Evolutionary conservation across 768 basidiomycete species (phyloP), one percentile per base, ranked within the genome.

Genomic region (Lactifluus echinatus): DNA sequence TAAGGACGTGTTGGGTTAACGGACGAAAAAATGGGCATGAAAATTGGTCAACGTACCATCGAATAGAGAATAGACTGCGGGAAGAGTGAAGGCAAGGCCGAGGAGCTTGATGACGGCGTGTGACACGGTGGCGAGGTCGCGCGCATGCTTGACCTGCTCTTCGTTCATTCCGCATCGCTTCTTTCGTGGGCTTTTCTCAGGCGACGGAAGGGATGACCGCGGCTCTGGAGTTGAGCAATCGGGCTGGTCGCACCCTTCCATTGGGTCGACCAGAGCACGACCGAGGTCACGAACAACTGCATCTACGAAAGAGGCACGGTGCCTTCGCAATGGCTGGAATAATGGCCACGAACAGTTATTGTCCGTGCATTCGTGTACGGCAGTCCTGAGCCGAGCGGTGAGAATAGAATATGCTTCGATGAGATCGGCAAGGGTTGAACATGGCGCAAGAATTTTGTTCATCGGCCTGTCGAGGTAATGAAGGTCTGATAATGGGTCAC

Each of bases 351-450:
- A 82, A 60, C 79, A 75, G 67, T 83, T 79, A 2, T 72, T 74
- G 59, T 87, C 79, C 0, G 78, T 76, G 49, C 72, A 69, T 12
- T 66, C 72, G 2, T 62, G 26, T n/a, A 76, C 66, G 26, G 67
- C 71, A 0, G 77, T 68, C 19, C 86, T 76, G 24, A 91, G 68
- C 26, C 90, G 82, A 11, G 81, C 79, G 8, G 81, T 76, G 26
- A 93, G 78, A 31, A 87, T 68, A 26, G 80, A 83, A 67, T 91
- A 91, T 0, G 84, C 87, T 66, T 87, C 84, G 54, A 84, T 85
- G 57, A 89, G 77, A 56, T 83, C 80, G 50, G 73, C 72, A 45
- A 82, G 72, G 46, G 76, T 73, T 14, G 78, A 69, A 40, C 76
- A 72, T 1, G 69, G 62, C 11, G 76, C 72, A 24, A 87, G 69